phyloP scores from a whole-genome alignment of 108 stramenopile genomes.

The Cyclotella sp. region DNA sequence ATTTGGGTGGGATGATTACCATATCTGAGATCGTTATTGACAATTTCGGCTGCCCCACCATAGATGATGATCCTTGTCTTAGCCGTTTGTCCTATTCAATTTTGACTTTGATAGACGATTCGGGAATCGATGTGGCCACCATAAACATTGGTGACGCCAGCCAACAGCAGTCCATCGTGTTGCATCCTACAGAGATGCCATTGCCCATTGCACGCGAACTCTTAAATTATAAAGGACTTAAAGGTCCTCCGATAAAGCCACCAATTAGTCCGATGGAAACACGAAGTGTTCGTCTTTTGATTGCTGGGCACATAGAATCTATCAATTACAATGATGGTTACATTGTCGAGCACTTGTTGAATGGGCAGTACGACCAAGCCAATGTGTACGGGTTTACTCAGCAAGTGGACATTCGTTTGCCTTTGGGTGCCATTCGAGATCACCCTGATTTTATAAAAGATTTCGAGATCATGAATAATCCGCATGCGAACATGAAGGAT shows the following conservation, averaged over 20 bases:
- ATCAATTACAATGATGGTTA: conserved; percentile 23
- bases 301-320: conserved; percentile 50
- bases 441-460: conserved; percentile 9
- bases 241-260: background rate
- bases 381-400: conserved; percentile 52
- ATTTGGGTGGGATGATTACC: background rate
- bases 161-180: background rate
- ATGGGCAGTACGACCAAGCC: conserved; percentile 24
- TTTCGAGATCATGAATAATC: conserved; percentile 13
- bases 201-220: background rate
- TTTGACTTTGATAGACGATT: background rate
- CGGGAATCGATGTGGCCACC: background rate
- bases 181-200: background rate
- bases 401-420: conserved; percentile 49
- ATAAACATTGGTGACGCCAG: conserved; percentile 5
- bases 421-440: conserved; percentile 19
- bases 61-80: background rate
- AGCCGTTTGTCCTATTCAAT: background rate
- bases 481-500: conserved; percentile 17
- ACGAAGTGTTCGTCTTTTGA: conserved; percentile 45
- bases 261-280: conserved; percentile 4
- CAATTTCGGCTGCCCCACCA: background rate
- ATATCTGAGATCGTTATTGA: background rate
- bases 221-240: background rate
- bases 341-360: conserved; percentile 24